phyloP scores from a whole-genome alignment of 176 grass and related monocot species.

The Thalia dealbata region DNA sequence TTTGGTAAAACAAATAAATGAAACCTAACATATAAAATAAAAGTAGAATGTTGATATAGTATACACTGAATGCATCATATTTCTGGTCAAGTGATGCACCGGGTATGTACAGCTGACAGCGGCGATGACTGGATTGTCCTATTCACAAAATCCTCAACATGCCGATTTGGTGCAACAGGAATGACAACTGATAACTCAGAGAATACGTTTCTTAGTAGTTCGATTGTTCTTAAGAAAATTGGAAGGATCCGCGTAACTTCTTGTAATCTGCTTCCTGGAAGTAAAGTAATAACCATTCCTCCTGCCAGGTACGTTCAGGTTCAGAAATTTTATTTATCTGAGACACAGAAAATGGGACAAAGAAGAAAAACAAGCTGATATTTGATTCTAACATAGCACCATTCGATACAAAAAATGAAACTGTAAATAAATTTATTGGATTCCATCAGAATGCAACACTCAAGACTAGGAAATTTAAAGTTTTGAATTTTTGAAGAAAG shows the following conservation, averaged over 20 bases:
- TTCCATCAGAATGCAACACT: no score
- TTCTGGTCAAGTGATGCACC: slow-evolving; percentile 52
- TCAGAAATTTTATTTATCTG: slow-evolving; percentile 17
- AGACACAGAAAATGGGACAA: not conserved
- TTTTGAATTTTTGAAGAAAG: no score
- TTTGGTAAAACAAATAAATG: not conserved
- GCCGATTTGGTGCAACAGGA: slow-evolving; percentile 69
- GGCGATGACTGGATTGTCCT: slow-evolving; percentile 31
- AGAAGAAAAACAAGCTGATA: not conserved
- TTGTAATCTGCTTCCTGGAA: slow-evolving; percentile 95
- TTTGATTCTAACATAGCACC: not conserved
- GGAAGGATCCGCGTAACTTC: slow-evolving; percentile 85
- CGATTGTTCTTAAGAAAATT: slow-evolving; percentile 49
- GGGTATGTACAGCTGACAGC: slow-evolving; percentile 44
- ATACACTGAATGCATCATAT: slow-evolving; percentile 84
- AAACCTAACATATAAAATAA: not conserved
- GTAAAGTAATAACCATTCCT: slow-evolving; percentile 59
- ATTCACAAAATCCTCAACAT: slow-evolving; percentile 53
- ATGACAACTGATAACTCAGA: slow-evolving; percentile 57
- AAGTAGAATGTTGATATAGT: slow-evolving; percentile 16
- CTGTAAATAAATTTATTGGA: not conserved
- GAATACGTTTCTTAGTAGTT: slow-evolving; percentile 46
- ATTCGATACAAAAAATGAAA: not conserved
- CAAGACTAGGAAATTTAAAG: no score
- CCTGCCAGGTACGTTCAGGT: slow-evolving; percentile 40